Conservation (phyloP, 108 stramenopile genomes). For the Licmophora abbreviata region DNA sequence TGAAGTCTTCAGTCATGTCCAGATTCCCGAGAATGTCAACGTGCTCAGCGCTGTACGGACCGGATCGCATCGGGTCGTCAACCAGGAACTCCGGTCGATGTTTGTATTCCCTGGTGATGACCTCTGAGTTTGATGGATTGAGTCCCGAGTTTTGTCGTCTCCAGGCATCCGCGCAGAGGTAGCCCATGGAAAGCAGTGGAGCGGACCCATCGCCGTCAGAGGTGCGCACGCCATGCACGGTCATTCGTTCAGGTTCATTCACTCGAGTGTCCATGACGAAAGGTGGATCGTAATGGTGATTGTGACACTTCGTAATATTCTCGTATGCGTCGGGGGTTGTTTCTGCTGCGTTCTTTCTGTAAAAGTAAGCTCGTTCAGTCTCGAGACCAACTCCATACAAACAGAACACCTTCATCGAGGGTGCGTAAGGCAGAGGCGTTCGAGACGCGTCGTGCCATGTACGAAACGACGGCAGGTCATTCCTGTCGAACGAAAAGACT, state of each 20-base stretch:
- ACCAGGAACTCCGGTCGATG: constrained; percentile 39
- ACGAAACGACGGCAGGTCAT: constrained; percentile 20
- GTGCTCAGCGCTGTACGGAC: constrained; percentile 68
- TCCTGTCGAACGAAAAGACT: constrained; percentile 19
- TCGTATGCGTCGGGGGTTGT: constrained; percentile 4
- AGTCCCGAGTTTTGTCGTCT: constrained; percentile 25
- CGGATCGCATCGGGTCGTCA: constrained; percentile 70
- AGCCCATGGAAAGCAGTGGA: constrained; percentile 77
- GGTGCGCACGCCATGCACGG: constrained; percentile 51
- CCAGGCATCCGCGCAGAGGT: constrained; percentile 78
- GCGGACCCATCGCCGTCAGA: constrained; percentile 81
- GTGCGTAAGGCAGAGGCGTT: constrained; percentile 73
- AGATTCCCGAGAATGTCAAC: constrained; percentile 86
- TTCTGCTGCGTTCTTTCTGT: constrained; percentile 51
- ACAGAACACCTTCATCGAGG: constrained; percentile 79
- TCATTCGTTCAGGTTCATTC: constrained; percentile 30
- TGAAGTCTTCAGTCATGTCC: constrained; percentile 61
- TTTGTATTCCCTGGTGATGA: constrained; percentile 65
- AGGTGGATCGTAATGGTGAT: constrained; percentile 25
- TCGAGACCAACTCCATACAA: constrained; percentile 76
- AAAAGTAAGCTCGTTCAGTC: constrained; percentile 78
- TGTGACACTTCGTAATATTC: constrained; percentile 4
- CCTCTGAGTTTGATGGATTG: constrained; percentile 58
- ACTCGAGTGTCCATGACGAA: constrained; percentile 56
- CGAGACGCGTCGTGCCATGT: constrained; percentile 70